Evolutionary conservation across 495 filamentous ascomycete genomes (phyloP), one percentile per base, ranked within the genome.

Genomic region (Cetradonia linearis): DNA sequence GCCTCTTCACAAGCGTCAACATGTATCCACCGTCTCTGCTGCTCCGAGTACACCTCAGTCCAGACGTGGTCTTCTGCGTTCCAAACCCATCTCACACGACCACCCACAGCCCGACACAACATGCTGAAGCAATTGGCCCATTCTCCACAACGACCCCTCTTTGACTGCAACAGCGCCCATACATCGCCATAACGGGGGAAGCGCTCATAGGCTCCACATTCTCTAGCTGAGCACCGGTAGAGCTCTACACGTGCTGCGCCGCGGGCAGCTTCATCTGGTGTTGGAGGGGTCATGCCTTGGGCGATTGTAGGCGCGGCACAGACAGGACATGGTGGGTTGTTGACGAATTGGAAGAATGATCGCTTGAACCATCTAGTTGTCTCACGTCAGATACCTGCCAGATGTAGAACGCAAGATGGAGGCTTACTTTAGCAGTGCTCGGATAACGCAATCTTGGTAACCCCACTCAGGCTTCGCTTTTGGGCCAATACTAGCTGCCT

Each of bases 111-210:
- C 47, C 93, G 82, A 73, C 93, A 97, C 25, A 99, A 80, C 93
- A 99, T 99, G 71, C 86, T 91, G 74, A 99, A 99, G 75, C 91
- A 96, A 72, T 96, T 96, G 56, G 87, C 91, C 91, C 94, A 99
- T 75, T 99, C 93, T 54, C 93, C 94, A 58, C 82, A 86, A 60
- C 93, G 83, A 30, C 93, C 93, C 62, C 86, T 82, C 59, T 87
- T 76, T 49, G 88, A 91, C 70, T 95, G 86, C 50, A 98, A 73
- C 58, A 97, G 73, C 56, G 89, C 85, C 88, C 95, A 98, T 20
- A 96, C 93, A 70, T 98, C 94, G 54, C 87, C 90, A 71, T 95
- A 98, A 33, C 93, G 85, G 33, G 93, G 91, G 62, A 96, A 98
- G 63, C 93, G 83, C 68, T 96, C 94, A 67, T 83, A 87, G 9